These are phyloP conservation scores for Claviceps digitariae DNA, from an alignment of 2,329 filamentous ascomycete genomes.

Conservation along the genomic window DNA sequence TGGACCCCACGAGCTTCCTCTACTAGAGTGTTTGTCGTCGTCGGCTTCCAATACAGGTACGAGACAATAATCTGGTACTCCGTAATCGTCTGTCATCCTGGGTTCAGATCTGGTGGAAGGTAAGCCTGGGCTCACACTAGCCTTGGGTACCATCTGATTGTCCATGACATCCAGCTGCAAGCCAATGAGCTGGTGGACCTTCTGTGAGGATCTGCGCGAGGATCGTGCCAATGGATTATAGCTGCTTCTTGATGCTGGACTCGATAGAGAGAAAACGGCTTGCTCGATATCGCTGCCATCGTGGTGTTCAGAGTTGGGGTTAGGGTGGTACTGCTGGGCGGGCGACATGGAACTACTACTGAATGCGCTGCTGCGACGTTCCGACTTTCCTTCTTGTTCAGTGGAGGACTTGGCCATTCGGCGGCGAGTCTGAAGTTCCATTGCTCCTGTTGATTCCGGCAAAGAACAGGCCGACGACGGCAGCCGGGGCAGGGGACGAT, in stretches of 20 bases:
- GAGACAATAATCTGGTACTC: constrained; percentile 3
- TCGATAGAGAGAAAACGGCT: neutral
- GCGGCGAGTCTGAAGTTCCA: neutral
- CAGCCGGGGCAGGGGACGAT: constrained; percentile 10
- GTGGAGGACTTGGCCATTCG: neutral
- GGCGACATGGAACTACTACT: neutral
- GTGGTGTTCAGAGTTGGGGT: no score
- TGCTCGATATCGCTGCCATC: neutral
- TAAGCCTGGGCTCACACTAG: constrained; percentile 3
- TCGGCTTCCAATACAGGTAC: constrained; percentile 11
- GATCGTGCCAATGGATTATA: neutral
- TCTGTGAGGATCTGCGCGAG: constrained; percentile 19
- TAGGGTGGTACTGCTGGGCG: neutral
- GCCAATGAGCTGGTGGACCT: constrained; percentile 29
- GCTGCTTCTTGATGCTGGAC: neutral
- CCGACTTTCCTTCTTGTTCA: neutral
- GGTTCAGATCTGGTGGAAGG: constrained; percentile 1
- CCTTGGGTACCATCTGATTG: neutral
- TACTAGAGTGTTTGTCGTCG: constrained; percentile 8
- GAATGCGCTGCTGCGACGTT: neutral
- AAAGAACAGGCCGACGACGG: constrained; percentile 3
- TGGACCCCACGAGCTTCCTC: constrained; percentile 11
- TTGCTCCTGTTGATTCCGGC: neutral
- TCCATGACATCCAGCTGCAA: constrained; percentile 20
- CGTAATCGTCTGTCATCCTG: neutral